phyloP scores from a whole-genome alignment of 352 stramenopile species.

The Globisporangium polare region DNA sequence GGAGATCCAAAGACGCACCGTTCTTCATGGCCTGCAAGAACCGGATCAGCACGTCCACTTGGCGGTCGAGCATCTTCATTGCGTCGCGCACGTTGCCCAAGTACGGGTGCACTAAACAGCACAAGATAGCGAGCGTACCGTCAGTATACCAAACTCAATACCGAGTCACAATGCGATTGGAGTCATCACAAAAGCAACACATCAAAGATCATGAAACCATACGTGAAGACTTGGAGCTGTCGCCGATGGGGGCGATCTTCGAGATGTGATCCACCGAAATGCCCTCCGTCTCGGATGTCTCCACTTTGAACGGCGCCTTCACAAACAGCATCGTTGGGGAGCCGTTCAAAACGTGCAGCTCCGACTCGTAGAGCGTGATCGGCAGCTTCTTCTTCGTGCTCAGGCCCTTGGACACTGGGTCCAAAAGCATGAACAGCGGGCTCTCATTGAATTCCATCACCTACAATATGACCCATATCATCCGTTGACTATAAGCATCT shows the following conservation, averaged over 20 bases:
- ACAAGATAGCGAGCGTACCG: slow-evolving; percentile 9
- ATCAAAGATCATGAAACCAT: slow-evolving; percentile 17
- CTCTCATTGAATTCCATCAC: slow-evolving; percentile 88
- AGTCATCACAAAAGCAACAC: too few relatives aligned
- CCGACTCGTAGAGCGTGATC: slow-evolving; percentile 81
- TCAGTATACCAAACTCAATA: not conserved
- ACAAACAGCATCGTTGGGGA: slow-evolving; percentile 89
- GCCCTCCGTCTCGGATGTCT: slow-evolving; percentile 83
- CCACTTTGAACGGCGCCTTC: slow-evolving; percentile 83
- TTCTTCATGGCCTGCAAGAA: slow-evolving; percentile 77
- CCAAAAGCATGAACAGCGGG: slow-evolving; percentile 75
- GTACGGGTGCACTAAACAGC: slow-evolving; percentile 66
- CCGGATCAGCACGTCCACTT: slow-evolving; percentile 68
- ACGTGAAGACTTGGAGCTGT: slow-evolving; percentile 71
- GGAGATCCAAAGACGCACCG: slow-evolving; percentile 19
- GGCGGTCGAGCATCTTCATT: slow-evolving; percentile 82
- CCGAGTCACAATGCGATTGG: not conserved
- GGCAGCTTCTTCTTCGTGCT: slow-evolving; percentile 88
- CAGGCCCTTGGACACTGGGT: slow-evolving; percentile 52
- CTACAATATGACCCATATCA: slow-evolving; percentile 20
- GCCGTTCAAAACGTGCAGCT: slow-evolving; percentile 82
- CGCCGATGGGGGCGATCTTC: slow-evolving; percentile 73
- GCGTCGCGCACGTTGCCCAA: slow-evolving; percentile 77
- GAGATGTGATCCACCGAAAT: slow-evolving; percentile 89
- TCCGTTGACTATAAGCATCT: too few relatives aligned